Evolutionary conservation across 352 stramenopile genomes (phyloP).

Genomic region (Pythium dissotocum): DNA sequence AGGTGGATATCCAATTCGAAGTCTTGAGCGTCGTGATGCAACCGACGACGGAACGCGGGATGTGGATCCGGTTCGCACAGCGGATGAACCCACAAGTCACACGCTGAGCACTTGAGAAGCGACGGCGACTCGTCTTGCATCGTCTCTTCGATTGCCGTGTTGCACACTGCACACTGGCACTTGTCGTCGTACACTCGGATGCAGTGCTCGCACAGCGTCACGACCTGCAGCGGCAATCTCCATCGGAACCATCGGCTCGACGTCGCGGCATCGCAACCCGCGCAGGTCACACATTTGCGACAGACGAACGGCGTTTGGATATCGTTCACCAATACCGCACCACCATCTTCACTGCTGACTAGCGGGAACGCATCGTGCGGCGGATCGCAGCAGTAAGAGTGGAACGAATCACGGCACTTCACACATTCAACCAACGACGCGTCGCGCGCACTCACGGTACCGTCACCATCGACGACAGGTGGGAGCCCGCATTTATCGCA

Average conservation of each 20-base stretch:
- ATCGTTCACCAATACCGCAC: conserved; percentile 56
- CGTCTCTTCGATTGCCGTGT: conserved; percentile 46
- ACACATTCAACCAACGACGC: conserved; percentile 47
- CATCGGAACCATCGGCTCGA: conserved; percentile 61
- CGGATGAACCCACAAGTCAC: conserved; percentile 78
- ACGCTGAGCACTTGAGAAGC: conserved; percentile 73
- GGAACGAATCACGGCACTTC: conserved; percentile 54
- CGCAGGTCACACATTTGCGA: conserved; percentile 58
- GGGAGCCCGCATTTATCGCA: conserved; percentile 24
- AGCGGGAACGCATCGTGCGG: conserved; percentile 62
- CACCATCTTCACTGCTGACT: conserved; percentile 52
- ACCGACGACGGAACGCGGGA: conserved; percentile 47
- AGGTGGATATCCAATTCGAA: conserved; percentile 59
- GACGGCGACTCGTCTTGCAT: conserved; percentile 45
- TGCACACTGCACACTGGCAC: conserved; percentile 77
- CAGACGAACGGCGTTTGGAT: conserved; percentile 75
- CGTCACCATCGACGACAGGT: conserved; percentile 25
- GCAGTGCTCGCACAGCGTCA: conserved; percentile 65
- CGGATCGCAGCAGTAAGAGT: conserved; percentile 77
- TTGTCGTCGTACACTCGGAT: conserved; percentile 62
- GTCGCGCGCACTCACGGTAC: neutral
- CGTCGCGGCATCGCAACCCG: conserved; percentile 42
- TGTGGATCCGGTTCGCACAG: conserved; percentile 78
- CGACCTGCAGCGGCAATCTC: conserved; percentile 61
- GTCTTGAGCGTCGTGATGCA: conserved; percentile 7